These are phyloP conservation scores for Cryptococcus sp. DNA, from an alignment of 1,284 basidiomycete genomes.

Conservation along the genomic window DNA sequence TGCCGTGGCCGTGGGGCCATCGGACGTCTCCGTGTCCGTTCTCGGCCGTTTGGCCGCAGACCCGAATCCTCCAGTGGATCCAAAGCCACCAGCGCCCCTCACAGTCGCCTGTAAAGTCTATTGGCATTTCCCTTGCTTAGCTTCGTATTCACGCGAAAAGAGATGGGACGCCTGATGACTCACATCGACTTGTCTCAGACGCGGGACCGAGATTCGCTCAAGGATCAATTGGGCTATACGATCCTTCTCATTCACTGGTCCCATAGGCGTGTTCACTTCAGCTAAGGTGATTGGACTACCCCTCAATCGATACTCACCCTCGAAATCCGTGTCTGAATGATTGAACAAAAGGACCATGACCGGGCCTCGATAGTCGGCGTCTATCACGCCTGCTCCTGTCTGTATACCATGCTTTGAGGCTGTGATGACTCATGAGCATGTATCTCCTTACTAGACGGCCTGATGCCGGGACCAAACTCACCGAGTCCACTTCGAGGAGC, in stretches of 20 bases:
- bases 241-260: conserved; percentile 81
- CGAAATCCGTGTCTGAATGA: conserved; percentile 81
- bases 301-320: conserved; percentile 60
- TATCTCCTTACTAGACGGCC: background rate
- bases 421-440: conserved; percentile 39
- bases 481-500: conserved; percentile 92
- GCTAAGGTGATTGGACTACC: too few relatives aligned
- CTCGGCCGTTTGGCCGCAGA: conserved; percentile 27
- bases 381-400: conserved; percentile 94
- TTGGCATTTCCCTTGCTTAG: conserved; percentile 4
- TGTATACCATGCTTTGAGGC: conserved; percentile 97
- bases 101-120: conserved; percentile 79
- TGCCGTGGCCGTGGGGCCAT: too few relatives aligned
- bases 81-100: conserved; percentile 87
- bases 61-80: conserved; percentile 77
- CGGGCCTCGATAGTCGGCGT: conserved; percentile 90
- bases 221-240: conserved; percentile 92
- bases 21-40: conserved; percentile 19
- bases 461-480: conserved; percentile 51
- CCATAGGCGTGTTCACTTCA: background rate
- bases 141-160: too few relatives aligned
- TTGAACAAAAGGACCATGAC: conserved; percentile 97
- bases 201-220: conserved; percentile 85
- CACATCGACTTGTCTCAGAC: conserved; percentile 81
- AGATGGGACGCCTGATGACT: conserved; percentile 30